A percentile compares a stretch with the other conserved stretches of the same genome.
Evolutionary conservation across 2,329 filamentous ascomycete species (phyloP).

Genomic region (Aspergillus fischeri): DNA sequence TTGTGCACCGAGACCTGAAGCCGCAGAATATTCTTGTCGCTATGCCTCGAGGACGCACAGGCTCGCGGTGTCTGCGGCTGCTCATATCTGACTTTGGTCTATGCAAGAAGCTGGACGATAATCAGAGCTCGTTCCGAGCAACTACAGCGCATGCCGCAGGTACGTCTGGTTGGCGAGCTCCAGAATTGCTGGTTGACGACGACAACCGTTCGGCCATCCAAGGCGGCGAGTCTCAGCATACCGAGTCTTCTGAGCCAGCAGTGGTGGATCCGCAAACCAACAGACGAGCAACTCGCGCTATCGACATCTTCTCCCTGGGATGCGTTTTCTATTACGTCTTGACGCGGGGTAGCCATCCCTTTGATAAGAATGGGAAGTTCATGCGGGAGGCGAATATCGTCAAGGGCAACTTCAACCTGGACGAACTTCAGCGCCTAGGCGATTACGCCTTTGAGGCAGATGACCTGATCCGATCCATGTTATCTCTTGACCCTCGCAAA

Average conservation of each 20-base stretch:
- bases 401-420: conserved; percentile 73
- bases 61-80: conserved; percentile 67
- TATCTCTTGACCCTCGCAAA: conserved; percentile 59
- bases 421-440: conserved; percentile 68
- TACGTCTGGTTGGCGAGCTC: conserved; percentile 93
- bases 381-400: conserved; percentile 98
- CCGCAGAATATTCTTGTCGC: conserved; percentile 94
- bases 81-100: conserved; percentile 97
- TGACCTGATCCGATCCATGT: conserved; percentile 81
- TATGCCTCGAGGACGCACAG: conserved; percentile 49
- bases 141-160: conserved; percentile 91
- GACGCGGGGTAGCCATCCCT: conserved; percentile 86
- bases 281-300: conserved; percentile 86
- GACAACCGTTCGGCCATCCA: conserved; percentile 49
- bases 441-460: conserved; percentile 83
- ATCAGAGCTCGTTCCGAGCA: conserved; percentile 89
- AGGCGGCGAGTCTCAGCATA: conserved; percentile 33
- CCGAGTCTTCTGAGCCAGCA: conserved; percentile 45
- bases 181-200: conserved; percentile 82
- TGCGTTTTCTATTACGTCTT: conserved; percentile 99
- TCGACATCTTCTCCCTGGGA: conserved; percentile 95
- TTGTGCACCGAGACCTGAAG: conserved; percentile 95
- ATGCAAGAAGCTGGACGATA: conserved; percentile 93
- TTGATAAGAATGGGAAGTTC: conserved; percentile 89
- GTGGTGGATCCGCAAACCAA: conserved; percentile 56